Conservation (phyloP, 192 early-diverging fungal species). For the Coemansia sp. region DNA sequence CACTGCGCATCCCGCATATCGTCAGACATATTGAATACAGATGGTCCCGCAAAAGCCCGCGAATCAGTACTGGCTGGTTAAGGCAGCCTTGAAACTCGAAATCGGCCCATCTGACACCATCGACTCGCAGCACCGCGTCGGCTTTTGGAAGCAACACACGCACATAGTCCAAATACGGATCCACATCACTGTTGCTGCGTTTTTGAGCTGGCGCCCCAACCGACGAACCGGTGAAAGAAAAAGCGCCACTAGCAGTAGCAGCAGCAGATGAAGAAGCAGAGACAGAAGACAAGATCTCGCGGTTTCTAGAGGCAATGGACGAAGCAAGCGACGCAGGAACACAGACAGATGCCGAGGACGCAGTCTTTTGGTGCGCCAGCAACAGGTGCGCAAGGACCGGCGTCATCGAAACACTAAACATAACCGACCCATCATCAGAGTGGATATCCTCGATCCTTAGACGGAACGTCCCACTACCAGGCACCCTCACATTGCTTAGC, state of each 20-base stretch:
- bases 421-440: conserved; percentile 8
- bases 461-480: conserved; percentile 13
- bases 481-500: conserved; percentile 25
- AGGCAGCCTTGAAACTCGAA: conserved; percentile 12
- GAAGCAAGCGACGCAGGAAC: conserved; percentile 34
- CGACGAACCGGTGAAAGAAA: not conserved
- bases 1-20: conserved; percentile 44
- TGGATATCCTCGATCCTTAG: conserved; percentile 20
- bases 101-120: conserved; percentile 36
- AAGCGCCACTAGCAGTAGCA: not conserved
- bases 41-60: conserved; percentile 15
- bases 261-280: not conserved
- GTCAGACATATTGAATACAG: conserved; percentile 20
- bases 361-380: conserved; percentile 24
- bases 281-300: not conserved
- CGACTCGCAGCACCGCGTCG: conserved; percentile 44
- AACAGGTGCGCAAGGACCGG: conserved; percentile 40
- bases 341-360: conserved; percentile 28
- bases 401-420: conserved; percentile 29
- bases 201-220: conserved; percentile 8
- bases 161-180: conserved; percentile 35
- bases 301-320: not conserved
- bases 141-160: conserved; percentile 34
- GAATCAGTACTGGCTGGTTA: conserved; percentile 23
- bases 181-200: conserved; percentile 5